These are phyloP conservation scores for Trichoderma endophyticum DNA, from an alignment of 2,329 filamentous ascomycete genomes.

Conservation along the genomic window DNA sequence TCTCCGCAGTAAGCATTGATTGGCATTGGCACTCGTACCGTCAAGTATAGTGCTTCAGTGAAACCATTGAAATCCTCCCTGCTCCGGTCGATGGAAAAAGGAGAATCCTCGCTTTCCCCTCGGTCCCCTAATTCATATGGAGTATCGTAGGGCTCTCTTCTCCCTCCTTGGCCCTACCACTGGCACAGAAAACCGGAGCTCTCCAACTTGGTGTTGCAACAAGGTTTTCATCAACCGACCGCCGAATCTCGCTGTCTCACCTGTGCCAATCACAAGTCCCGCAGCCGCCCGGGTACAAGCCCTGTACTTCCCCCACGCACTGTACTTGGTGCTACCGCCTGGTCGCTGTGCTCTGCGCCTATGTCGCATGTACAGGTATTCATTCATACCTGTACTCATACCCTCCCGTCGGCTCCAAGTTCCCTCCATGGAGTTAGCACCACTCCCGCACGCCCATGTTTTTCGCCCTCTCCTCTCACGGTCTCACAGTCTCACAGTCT, in stretches of 20 bases:
- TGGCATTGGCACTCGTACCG: background rate
- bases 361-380: background rate
- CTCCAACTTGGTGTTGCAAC: background rate
- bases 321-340: background rate
- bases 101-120: background rate
- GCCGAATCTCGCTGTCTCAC: conserved; percentile 8
- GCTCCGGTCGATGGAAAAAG: background rate
- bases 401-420: background rate
- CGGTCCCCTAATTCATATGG: background rate
- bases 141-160: background rate
- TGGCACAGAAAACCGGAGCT: background rate
- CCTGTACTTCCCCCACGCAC: background rate
- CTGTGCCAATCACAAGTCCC: conserved; percentile 1
- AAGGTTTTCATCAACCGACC: conserved; percentile 6
- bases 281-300: background rate
- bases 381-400: background rate
- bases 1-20: background rate
- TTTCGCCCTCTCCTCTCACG: background rate
- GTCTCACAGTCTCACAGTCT: background rate
- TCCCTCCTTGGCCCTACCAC: background rate
- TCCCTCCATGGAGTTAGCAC: background rate
- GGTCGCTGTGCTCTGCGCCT: background rate
- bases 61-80: background rate
- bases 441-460: background rate
- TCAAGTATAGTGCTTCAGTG: background rate